Evolutionary conservation across 1,139 yeast species (phyloP), one percentile per base, ranked within the genome.

Genomic region (Kazachstania sp.): DNA sequence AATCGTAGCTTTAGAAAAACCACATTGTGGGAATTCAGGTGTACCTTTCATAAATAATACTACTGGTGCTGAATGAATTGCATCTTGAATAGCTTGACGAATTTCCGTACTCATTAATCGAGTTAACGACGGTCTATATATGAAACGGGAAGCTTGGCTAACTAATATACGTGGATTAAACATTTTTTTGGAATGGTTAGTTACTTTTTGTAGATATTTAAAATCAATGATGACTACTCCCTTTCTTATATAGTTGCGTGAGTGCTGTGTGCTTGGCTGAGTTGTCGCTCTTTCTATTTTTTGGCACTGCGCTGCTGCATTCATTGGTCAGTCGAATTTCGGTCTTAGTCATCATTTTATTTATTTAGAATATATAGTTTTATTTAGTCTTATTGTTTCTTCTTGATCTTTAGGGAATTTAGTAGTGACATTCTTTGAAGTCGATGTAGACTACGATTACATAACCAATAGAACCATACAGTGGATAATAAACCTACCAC

Each of bases 11-110:
- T 96, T 79, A 6, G 97, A 88, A 63, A 94, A 94, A 1, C 99
- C 98, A 73, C 99, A 94, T 61, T 88, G 95, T 30, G 99, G 99
- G 50, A 86, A 87, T 61, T 90, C 97, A 1, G 99, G 99, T 1
- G 98, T 94, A 11, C 95, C 95, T 64, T 86, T 86, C 95, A 86
- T 86, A 71, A 90, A 90, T 32, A 94, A 74, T 11, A 94, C 98
- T 13, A 92, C 97, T 18, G 95, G 95, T 1, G 97, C 94, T n/a
- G 95, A 81, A 4, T 70, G 72, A 29, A 92, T 83, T 1, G 97
- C 97, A 48, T 77, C 75, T 58, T 84, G 88, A 51, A 92, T 87
- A 43, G 97, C 97, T 34, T 75, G 71, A 57, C 76, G 79, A 54
- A 92, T 85, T 57, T 87, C 96, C 4, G 82, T 78, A 30, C 95